Conservation (phyloP, 2,329 filamentous ascomycete species). For the Calonectria henricotiae region DNA sequence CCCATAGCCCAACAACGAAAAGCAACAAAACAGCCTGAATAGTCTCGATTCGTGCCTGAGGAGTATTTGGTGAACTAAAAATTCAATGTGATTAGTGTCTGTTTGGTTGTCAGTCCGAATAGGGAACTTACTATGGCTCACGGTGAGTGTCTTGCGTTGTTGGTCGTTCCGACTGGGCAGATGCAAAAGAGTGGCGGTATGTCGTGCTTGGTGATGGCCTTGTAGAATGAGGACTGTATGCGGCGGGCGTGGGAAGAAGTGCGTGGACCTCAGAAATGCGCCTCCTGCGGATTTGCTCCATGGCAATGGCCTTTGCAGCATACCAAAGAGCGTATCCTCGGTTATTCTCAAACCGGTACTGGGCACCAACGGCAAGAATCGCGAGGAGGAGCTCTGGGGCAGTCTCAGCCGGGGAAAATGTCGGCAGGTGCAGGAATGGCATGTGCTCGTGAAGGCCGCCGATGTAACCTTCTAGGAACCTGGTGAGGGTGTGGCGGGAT, state of each 20-base stretch:
- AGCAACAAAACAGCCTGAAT: slow-evolving; percentile 76
- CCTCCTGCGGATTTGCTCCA: slow-evolving; percentile 73
- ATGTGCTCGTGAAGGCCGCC: slow-evolving; percentile 75
- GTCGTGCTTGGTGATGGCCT: slow-evolving; percentile 72
- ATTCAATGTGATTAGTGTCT: slow-evolving; percentile 25
- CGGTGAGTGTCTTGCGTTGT: slow-evolving; percentile 73
- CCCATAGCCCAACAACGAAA: slow-evolving; percentile 75
- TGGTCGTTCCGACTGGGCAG: slow-evolving; percentile 71
- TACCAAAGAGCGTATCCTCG: slow-evolving; percentile 75
- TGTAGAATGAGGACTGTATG: slow-evolving; percentile 75
- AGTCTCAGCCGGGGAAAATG: slow-evolving; percentile 75
- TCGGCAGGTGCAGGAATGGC: slow-evolving; percentile 78
- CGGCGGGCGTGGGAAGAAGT: slow-evolving; percentile 70
- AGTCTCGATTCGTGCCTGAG: slow-evolving; percentile 74
- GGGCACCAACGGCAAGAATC: slow-evolving; percentile 78
- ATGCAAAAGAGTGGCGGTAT: slow-evolving; percentile 73
- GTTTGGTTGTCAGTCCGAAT: background rate
- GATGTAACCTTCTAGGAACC: slow-evolving; percentile 81
- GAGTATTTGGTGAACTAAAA: slow-evolving; percentile 71
- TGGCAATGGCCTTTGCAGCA: slow-evolving; percentile 71
- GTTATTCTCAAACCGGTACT: slow-evolving; percentile 76
- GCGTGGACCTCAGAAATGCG: slow-evolving; percentile 73
- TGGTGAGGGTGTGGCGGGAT: slow-evolving; percentile 77
- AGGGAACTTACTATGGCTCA: slow-evolving; percentile 71
- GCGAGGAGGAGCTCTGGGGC: slow-evolving; percentile 79